phyloP scores from a whole-genome alignment of 331 rosid species.

The Rosa hybrid region DNA sequence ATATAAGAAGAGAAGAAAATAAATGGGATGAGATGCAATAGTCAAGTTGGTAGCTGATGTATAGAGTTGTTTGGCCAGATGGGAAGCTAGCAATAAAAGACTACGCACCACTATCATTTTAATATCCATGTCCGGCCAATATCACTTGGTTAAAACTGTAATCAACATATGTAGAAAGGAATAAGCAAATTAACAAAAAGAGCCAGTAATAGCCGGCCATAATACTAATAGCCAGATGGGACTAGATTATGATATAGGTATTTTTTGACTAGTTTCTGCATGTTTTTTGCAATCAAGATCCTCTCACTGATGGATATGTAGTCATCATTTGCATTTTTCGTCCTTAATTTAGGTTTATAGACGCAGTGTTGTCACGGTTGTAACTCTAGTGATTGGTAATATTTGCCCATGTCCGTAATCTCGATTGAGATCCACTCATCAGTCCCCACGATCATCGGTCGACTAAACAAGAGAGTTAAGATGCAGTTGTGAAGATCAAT shows the following conservation, averaged over 20 bases:
- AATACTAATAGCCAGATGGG: conserved; percentile 26
- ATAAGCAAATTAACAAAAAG: background rate
- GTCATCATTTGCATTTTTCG: background rate
- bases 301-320: background rate
- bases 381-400: background rate
- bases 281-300: conserved; percentile 39
- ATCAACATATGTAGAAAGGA: background rate
- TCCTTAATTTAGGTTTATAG: background rate
- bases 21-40: background rate
- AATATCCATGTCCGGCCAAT: conserved; percentile 20
- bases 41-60: background rate
- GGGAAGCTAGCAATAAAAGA: background rate
- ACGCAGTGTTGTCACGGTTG: background rate
- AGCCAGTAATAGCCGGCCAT: conserved; percentile 46
- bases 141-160: conserved; percentile 3
- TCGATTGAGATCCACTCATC: no score
- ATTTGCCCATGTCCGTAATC: background rate
- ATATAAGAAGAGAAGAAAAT: background rate
- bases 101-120: background rate
- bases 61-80: background rate
- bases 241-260: conserved; percentile 6
- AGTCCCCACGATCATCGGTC: no score
- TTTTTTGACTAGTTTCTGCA: conserved; percentile 13
- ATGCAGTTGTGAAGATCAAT: no score
- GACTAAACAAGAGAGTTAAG: no score